A percentile compares a stretch with the other conserved stretches of the same genome.
These are phyloP conservation scores for Metarhizium album DNA, from an alignment of 2,329 filamentous ascomycete genomes.

Conservation along the genomic window DNA sequence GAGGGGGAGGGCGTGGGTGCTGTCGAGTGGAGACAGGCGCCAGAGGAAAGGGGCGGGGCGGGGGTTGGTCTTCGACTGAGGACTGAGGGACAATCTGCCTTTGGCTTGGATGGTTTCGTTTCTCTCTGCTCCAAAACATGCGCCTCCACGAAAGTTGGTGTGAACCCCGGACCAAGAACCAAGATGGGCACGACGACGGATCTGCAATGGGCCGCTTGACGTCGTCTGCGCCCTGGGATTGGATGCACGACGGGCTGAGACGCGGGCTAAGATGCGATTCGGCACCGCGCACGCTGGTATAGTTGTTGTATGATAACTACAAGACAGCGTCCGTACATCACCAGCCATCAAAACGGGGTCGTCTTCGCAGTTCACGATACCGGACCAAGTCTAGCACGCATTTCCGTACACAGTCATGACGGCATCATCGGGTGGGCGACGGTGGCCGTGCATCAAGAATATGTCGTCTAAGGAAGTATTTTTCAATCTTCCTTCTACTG, in stretches of 20 bases:
- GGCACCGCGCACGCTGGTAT: not conserved
- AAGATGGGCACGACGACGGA: not conserved
- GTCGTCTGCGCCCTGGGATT: not conserved
- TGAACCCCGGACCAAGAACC: conserved; percentile 4
- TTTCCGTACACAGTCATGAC: not conserved
- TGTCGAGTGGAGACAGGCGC: not conserved
- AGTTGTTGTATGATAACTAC: too few species aligned
- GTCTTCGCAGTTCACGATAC: not conserved
- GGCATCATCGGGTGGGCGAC: not conserved
- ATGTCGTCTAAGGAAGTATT: too few species aligned
- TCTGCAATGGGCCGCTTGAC: not conserved
- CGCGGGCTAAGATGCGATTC: conserved; percentile 1
- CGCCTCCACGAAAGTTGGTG: not conserved
- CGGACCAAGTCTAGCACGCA: not conserved
- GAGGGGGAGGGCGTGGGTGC: too few species aligned
- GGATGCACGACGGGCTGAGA: not conserved
- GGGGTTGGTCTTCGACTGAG: too few species aligned
- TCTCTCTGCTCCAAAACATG: not conserved
- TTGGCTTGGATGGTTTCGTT: not conserved
- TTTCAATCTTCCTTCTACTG: too few species aligned
- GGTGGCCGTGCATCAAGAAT: too few species aligned
- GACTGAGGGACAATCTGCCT: too few species aligned
- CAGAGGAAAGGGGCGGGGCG: not conserved
- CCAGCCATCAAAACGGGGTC: not conserved
- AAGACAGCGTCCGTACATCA: too few species aligned